Base-by-base conservation (phyloP, 2,329 filamentous ascomycete species). In the Aphanocladium album region DNA sequence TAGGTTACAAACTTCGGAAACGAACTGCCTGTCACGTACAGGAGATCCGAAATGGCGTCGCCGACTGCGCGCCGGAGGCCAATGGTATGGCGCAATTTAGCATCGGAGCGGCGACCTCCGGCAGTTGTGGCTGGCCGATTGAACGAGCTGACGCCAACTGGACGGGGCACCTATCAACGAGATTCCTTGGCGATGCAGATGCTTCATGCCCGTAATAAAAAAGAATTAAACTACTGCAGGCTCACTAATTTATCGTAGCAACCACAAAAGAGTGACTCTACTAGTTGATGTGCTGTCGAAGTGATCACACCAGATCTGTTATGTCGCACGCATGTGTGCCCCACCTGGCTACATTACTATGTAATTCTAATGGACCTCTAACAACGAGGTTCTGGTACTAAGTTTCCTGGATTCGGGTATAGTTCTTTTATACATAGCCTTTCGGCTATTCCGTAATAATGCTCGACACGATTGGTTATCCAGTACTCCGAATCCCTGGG, bases 1-100 rank as follows among this genome's bases (percentile, higher is more conserved):
- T 9, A 17, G 45, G 8, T 8, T 27, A 16, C 8, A 7, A 47
- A 16, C 45, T 9, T 47, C 3, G 19, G 12, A 17, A 53, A 19
- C 21, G 51, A 35, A 14, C 46, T n/a, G 7, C 25, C 46, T 5
- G 54, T 57, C 43, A 57, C 54, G 43, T 25, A 19, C 21, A 37
- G 30, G n/a, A 16, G 54, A 37, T 47, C 30, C 43, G 19, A 57
- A 39, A 57, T 57, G 54, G 43, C 54, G 54, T 37, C 35, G 53
- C 41, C 41, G 30, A 56, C 27, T 19, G 27, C 53, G 41, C 53
- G 41, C 53, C 43, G 41, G 45, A 27, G 41, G 41, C 23, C 11
- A 35, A 46, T 47, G 45, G 21, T 21, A 25, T 47, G 21, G 45
- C 21, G 21, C 4, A 8, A 27, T 9, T 55, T 25, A 45, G 39